These are phyloP conservation scores for Acrodontium crateriforme DNA, from an alignment of 2,329 filamentous ascomycete species.

Conservation along the genomic window DNA sequence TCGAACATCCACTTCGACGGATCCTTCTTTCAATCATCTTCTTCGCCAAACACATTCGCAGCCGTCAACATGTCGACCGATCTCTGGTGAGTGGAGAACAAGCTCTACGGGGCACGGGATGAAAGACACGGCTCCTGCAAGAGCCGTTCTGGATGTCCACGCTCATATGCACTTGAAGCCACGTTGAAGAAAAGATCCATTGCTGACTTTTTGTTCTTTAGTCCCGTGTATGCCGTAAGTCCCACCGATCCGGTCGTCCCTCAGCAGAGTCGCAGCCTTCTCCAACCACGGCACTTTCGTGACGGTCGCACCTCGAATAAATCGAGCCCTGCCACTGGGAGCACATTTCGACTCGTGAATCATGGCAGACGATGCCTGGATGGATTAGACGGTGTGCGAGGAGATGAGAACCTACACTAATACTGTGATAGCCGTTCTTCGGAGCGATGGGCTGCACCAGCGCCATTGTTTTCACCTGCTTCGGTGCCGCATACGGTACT, in stretches of 20 bases:
- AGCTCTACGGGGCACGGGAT: constrained; percentile 1
- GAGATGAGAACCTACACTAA: background rate
- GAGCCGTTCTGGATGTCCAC: too few relatives aligned
- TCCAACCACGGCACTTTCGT: too few relatives aligned
- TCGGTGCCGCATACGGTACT: constrained; percentile 94
- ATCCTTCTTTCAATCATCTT: background rate
- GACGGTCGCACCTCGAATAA: too few relatives aligned
- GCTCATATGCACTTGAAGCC: too few relatives aligned
- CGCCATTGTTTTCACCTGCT: constrained; percentile 91
- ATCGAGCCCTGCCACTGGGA: too few relatives aligned
- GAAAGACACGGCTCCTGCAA: too few relatives aligned
- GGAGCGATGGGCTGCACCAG: constrained; percentile 93
- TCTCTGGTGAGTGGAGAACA: constrained; percentile 53
- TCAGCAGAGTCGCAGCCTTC: too few relatives aligned
- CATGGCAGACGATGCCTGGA: too few relatives aligned
- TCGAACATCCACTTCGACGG: constrained; percentile 1
- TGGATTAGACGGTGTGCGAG: too few relatives aligned
- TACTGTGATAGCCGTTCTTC: constrained; percentile 62
- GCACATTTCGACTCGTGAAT: too few relatives aligned
- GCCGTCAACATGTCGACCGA: constrained; percentile 57
- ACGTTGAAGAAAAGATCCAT: background rate
- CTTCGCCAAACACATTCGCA: constrained; percentile 4
- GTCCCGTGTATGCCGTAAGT: constrained; percentile 99
- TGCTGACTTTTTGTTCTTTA: constrained; percentile 29
- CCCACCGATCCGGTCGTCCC: too few relatives aligned